These are phyloP conservation scores for Phytophthora idaei DNA, from an alignment of 352 stramenopile genomes.

Conservation along the genomic window DNA sequence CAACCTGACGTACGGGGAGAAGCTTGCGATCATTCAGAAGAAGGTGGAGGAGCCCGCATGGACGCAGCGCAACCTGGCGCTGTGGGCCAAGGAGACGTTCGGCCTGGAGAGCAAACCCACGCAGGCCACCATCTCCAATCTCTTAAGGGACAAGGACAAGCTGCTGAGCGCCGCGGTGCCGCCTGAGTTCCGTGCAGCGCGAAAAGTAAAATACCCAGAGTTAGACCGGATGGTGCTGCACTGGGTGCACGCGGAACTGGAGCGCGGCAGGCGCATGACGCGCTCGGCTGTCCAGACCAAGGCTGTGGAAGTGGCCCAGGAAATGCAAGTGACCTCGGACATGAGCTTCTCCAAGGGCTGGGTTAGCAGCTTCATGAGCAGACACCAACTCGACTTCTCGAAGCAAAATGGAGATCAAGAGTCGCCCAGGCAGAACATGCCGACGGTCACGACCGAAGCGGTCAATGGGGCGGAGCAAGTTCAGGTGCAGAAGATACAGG, in stretches of 20 bases:
- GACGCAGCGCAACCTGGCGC: conserved; percentile 58
- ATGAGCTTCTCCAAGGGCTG: conserved; percentile 70
- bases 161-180: conserved; percentile 50
- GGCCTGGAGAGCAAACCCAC: conserved; percentile 51
- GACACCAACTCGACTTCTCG: conserved; percentile 51
- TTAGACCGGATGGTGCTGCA: conserved; percentile 51
- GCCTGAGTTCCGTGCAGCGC: conserved; percentile 45
- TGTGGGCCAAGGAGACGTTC: conserved; percentile 65
- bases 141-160: conserved; percentile 52
- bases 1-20: conserved; percentile 72
- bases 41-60: conserved; percentile 56
- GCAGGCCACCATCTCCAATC: conserved; percentile 72
- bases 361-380: conserved; percentile 64
- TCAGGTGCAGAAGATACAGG: neutral
- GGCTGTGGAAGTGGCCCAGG: conserved; percentile 38
- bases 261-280: conserved; percentile 28
- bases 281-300: conserved; percentile 42
- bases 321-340: conserved; percentile 44
- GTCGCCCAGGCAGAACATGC: neutral
- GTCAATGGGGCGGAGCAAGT: conserved; percentile 5
- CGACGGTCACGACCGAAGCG: neutral
- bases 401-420: conserved; percentile 23
- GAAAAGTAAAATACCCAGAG: conserved; percentile 56
- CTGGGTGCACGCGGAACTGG: conserved; percentile 52
- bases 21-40: conserved; percentile 60